Conservation (phyloP, 805 yeast genomes). For the Teunomyces lycoperdinae region DNA sequence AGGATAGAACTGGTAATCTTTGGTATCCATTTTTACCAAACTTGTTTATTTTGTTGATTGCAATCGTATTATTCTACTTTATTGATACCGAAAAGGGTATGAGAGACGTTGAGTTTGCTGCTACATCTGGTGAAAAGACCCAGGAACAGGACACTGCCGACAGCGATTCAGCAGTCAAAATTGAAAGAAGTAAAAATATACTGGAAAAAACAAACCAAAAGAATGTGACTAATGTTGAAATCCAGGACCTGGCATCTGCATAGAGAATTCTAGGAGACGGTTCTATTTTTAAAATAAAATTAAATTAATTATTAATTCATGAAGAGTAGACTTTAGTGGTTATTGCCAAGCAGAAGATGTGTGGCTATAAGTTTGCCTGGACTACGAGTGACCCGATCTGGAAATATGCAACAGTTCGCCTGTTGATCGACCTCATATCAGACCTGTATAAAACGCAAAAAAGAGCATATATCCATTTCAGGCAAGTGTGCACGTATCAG, state of each 20-base stretch:
- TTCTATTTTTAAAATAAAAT: too few relatives aligned
- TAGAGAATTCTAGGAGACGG: background rate
- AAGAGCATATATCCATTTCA: background rate
- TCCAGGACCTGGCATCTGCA: background rate
- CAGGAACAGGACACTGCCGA: background rate
- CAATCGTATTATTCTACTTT: slow-evolving; percentile 20
- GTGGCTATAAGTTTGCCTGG: too few relatives aligned
- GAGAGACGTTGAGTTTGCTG: slow-evolving; percentile 15
- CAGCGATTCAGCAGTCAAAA: background rate
- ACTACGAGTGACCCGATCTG: background rate
- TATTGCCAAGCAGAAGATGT: too few relatives aligned
- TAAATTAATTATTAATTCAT: too few relatives aligned
- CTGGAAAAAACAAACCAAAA: background rate
- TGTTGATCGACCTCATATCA: background rate
- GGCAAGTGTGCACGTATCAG: background rate
- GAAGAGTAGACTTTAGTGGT: too few relatives aligned
- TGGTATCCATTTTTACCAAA: slow-evolving; percentile 39
- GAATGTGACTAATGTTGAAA: background rate
- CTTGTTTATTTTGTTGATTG: slow-evolving; percentile 23
- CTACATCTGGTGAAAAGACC: background rate
- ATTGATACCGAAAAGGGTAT: slow-evolving; percentile 34
- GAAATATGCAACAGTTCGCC: background rate
- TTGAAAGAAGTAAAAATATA: background rate
- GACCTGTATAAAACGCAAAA: background rate
- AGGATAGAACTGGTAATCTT: slow-evolving; percentile 36